Evolutionary conservation across 306 rosid genomes (phyloP), one percentile per base, ranked within the genome.

Genomic region (Rubus idaeus): DNA sequence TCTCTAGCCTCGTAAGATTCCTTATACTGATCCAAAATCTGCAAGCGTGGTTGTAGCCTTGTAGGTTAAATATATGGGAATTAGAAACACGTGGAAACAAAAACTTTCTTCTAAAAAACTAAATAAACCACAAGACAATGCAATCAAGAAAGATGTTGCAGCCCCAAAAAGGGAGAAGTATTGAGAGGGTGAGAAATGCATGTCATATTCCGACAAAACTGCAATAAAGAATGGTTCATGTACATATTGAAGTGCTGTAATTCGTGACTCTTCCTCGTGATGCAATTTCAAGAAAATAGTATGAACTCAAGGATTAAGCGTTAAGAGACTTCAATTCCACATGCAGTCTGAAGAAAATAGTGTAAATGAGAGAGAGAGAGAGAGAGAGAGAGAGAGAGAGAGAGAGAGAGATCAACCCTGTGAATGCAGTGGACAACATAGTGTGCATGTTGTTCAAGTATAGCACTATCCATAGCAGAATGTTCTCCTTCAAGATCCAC

Each of bases 401-500:
- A 79, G 89, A 63, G 8, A 1, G 6, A 30, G 39, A 23, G 7
- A 10, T 13, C 10, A 35, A 92, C 99, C 99, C 90, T 88, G 89
- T 95, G 93, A 80, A 95, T 89, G 79, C 97, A 91, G 72, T 86
- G 86, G 50, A 95, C 93, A 79, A 95, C 97, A 87, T 88, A 95
- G 71, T 91, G 91, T 60, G 94, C 80, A 78, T 95, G 99, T 69
- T 89, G 96, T 86, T 91, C 96, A 56, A 95, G 89, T 85, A 95
- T 89, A 6, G 91, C 94, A 78, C 97, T 96, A 84, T 95, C 99
- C 99, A 95, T 87, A 52, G 99, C 99, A 58, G 99, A 95, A 85
- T 95, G 99, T 64, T 95, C 97, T 18, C 98, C 98, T 86, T 92
- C 98, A 70, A 95, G 99, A 85, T 95, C 99, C 80, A 91, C 98